Conservation (phyloP, 331 rosid species). For the Rhamnella rubrinervis region DNA sequence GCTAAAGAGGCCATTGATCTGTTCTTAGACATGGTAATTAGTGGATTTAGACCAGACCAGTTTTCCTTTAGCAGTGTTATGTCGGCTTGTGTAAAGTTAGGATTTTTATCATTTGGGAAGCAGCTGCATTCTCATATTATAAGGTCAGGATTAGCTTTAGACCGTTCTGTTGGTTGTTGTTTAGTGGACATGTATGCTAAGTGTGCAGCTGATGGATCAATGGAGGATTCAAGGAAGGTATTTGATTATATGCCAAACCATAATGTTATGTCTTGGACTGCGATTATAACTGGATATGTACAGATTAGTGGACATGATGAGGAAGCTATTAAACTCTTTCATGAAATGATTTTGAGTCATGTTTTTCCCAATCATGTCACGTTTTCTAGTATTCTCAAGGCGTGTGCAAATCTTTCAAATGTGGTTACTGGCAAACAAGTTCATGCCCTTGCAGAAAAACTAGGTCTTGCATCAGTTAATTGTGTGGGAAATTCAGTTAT, state of each 20-base stretch:
- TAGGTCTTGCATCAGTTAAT: conserved; percentile 22
- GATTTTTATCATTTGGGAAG: conserved; percentile 6
- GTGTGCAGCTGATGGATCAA: conserved; percentile 4
- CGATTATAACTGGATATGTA: conserved; percentile 22
- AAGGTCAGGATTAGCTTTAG: conserved; percentile 10
- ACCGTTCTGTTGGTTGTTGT: conserved; percentile 23
- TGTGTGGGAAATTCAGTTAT: conserved; percentile 25
- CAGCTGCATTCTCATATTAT: conserved; percentile 24
- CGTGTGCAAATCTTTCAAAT: conserved; percentile 21
- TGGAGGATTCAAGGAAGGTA: conserved; percentile 19
- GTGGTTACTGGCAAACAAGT: conserved; percentile 15
- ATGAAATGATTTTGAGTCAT: conserved; percentile 10
- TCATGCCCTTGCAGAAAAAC: conserved; percentile 26
- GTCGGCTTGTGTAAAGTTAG: conserved; percentile 16
- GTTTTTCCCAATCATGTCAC: conserved; percentile 26
- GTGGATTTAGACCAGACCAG: conserved; percentile 17
- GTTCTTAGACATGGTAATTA: conserved; percentile 7
- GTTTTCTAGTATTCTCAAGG: conserved; percentile 26
- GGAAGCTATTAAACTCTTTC: conserved; percentile 15
- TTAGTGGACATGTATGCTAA: conserved; percentile 30
- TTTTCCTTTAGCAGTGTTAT: conserved; percentile 17
- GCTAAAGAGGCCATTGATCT: conserved; percentile 12
- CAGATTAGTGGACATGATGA: conserved; percentile 6
- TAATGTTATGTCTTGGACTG: conserved; percentile 27
- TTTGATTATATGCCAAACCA: conserved; percentile 20